Conservation (phyloP, 1,284 basidiomycete genomes). For the Austroboletus novae-zelandiae region DNA sequence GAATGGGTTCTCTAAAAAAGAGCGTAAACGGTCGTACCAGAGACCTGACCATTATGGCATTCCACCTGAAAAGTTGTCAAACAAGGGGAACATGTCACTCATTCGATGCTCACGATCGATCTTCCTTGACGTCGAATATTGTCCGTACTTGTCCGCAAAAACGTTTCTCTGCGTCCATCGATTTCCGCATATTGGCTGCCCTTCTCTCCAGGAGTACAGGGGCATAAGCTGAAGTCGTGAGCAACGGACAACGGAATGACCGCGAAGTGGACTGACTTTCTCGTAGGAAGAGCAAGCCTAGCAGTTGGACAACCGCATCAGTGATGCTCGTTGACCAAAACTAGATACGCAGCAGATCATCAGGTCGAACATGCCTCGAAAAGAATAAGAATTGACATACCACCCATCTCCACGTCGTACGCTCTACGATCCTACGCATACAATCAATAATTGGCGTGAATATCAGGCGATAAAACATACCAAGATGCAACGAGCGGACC, state of each 20-base stretch:
- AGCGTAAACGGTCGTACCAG: conserved; percentile 49
- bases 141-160: conserved; percentile 40
- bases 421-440: conserved; percentile 48
- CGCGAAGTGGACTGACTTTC: conserved; percentile 44
- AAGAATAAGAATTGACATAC: conserved; percentile 31
- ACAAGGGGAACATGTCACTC: background rate
- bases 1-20: conserved; percentile 47
- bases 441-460: background rate
- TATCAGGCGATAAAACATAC: conserved; percentile 22
- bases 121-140: conserved; percentile 40
- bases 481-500: conserved; percentile 67
- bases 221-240: conserved; percentile 48
- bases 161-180: conserved; percentile 42
- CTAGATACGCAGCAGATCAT: conserved; percentile 23
- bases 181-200: conserved; percentile 48
- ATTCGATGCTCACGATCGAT: conserved; percentile 39
- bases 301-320: conserved; percentile 46
- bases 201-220: conserved; percentile 61
- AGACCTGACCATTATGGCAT: conserved; percentile 34
- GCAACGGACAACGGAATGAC: background rate
- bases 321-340: conserved; percentile 62
- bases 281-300: conserved; percentile 53
- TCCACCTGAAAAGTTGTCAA: conserved; percentile 32
- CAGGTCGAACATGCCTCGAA: too few species aligned
- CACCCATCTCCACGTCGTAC: conserved; percentile 66